Evolutionary conservation across 2,329 filamentous ascomycete species (phyloP).

Genomic region (Phyllosticta citrichinensis): DNA sequence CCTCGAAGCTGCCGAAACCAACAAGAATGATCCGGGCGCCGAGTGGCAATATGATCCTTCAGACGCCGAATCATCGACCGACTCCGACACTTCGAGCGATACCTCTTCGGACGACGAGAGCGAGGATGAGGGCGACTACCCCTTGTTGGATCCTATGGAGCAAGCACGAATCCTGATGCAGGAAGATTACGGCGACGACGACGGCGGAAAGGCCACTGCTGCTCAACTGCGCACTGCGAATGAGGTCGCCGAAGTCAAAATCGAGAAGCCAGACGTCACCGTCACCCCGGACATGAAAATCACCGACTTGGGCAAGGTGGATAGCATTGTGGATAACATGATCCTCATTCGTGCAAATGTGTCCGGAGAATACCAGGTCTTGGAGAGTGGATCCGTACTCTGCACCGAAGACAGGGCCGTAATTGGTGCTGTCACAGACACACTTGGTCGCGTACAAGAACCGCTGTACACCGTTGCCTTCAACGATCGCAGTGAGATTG

Average conservation of each 20-base stretch:
- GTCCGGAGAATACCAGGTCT: conserved; percentile 72
- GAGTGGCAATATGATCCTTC: conserved; percentile 70
- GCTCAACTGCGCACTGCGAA: conserved; percentile 68
- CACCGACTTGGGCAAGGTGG: conserved; percentile 62
- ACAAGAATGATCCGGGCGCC: conserved; percentile 45
- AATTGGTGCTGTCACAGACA: conserved; percentile 74
- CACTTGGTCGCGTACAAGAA: conserved; percentile 73
- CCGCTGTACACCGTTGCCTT: conserved; percentile 81
- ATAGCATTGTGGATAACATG: conserved; percentile 68
- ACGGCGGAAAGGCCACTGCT: conserved; percentile 58
- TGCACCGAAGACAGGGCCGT: conserved; percentile 67
- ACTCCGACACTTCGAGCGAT: conserved; percentile 38
- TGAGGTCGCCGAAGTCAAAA: conserved; percentile 47
- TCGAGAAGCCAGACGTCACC: conserved; percentile 61
- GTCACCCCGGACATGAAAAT: conserved; percentile 70
- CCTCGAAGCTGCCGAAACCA: conserved; percentile 33
- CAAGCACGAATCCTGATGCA: conserved; percentile 78
- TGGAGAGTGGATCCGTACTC: conserved; percentile 75
- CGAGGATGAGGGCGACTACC: conserved; percentile 45
- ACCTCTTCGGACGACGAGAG: conserved; percentile 39
- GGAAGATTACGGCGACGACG: conserved; percentile 61
- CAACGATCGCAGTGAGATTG: conserved; percentile 56
- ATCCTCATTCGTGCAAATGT: conserved; percentile 69
- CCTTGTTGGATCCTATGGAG: conserved; percentile 70
- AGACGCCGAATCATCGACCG: conserved; percentile 52